Evolutionary conservation across 1,284 basidiomycete species (phyloP).

Genomic region (Mycena citricolor): DNA sequence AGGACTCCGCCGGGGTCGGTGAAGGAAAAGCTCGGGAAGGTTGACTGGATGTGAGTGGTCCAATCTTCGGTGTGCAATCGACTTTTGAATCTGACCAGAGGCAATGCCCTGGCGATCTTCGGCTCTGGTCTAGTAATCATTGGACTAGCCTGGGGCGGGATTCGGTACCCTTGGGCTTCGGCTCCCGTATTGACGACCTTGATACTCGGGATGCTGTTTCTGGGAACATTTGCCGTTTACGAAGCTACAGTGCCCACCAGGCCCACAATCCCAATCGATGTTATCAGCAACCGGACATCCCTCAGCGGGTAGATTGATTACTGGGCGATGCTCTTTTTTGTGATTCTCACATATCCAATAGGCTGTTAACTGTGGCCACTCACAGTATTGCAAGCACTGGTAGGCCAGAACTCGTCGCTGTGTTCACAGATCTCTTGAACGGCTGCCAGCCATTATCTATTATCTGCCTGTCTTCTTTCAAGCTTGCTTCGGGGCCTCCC

Average conservation of each 20-base stretch:
- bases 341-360: neutral
- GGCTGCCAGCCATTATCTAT: constrained; percentile 10
- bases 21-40: constrained; percentile 31
- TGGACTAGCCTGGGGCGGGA: constrained; percentile 42
- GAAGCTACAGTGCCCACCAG: constrained; percentile 20
- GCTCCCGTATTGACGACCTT: constrained; percentile 41
- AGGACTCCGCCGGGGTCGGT: constrained; percentile 36
- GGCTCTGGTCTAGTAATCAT: constrained; percentile 32
- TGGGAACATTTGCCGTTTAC: constrained; percentile 34
- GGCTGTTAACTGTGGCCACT: constrained; percentile 4
- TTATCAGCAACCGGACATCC: constrained; percentile 21
- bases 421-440: neutral
- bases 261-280: constrained; percentile 12
- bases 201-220: constrained; percentile 36
- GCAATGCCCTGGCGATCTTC: constrained; percentile 37
- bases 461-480: constrained; percentile 38
- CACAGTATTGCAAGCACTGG: constrained; percentile 7
- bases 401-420: neutral
- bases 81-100: constrained; percentile 30
- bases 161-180: constrained; percentile 39
- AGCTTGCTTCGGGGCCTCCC: constrained; percentile 38
- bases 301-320: constrained; percentile 19
- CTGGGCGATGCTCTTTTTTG: too few relatives aligned
- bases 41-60: constrained; percentile 42
- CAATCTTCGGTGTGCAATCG: neutral